Conservation (phyloP, 495 filamentous ascomycete species). For the Parathielavia appendiculata region DNA sequence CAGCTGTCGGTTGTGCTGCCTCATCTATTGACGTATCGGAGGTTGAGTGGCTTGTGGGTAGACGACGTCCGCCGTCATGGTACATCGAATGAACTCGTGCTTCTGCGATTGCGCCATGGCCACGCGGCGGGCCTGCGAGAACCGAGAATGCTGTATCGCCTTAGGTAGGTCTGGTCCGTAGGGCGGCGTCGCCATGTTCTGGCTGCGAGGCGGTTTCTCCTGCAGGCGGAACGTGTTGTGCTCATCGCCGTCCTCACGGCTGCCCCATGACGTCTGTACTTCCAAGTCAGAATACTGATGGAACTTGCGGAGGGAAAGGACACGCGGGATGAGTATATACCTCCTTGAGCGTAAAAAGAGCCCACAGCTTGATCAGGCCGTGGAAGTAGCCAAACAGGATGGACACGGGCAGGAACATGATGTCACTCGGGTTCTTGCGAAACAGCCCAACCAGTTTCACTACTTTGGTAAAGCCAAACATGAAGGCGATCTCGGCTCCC, state of each 20-base stretch:
- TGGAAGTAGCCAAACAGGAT: constrained; percentile 76
- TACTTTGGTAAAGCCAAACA: constrained; percentile 63
- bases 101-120: constrained; percentile 13
- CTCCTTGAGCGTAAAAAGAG: constrained; percentile 62
- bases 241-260: constrained; percentile 59
- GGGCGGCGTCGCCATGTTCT: constrained; percentile 44
- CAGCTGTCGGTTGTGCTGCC: neutral
- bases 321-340: constrained; percentile 40
- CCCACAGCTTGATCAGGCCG: constrained; percentile 71
- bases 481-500: constrained; percentile 42
- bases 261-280: constrained; percentile 62
- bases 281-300: neutral
- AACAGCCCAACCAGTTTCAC: constrained; percentile 74
- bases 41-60: constrained; percentile 6
- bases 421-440: constrained; percentile 62
- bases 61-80: neutral
- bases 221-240: constrained; percentile 55
- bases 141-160: constrained; percentile 9
- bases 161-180: constrained; percentile 28
- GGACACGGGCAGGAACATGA: constrained; percentile 63
- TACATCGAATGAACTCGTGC: constrained; percentile 17
- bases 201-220: constrained; percentile 43
- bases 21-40: constrained; percentile 2
- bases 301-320: neutral
- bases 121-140: constrained; percentile 20